phyloP scores from a whole-genome alignment of 169 alveolate genomes.

The Theileria annulata region DNA sequence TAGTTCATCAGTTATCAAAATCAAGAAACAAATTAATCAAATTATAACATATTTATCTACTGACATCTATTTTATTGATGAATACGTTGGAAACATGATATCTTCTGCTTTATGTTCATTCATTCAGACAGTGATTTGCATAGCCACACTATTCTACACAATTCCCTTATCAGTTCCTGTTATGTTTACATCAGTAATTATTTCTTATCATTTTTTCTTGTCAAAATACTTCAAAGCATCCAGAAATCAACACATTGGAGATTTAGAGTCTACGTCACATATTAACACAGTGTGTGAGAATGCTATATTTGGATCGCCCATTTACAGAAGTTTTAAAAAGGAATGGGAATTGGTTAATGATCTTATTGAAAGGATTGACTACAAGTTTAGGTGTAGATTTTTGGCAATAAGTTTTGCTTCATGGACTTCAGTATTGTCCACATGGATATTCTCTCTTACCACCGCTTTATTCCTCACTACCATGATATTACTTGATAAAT shows the following conservation, averaged over 20 bases:
- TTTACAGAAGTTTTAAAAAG: constrained; percentile 46
- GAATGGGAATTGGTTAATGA: constrained; percentile 18
- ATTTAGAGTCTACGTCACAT: constrained; percentile 20
- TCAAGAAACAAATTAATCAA: constrained; percentile 17
- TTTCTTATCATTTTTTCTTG: neutral
- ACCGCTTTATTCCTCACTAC: neutral
- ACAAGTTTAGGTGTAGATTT: constrained; percentile 17
- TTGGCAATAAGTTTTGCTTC: neutral
- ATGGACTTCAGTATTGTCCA: neutral
- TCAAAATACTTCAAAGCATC: constrained; percentile 12
- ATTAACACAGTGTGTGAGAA: constrained; percentile 39
- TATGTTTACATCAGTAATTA: neutral
- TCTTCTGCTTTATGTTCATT: neutral
- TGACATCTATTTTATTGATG: constrained; percentile 41
- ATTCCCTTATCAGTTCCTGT: constrained; percentile 28
- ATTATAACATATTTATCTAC: constrained; percentile 30
- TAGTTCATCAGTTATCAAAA: constrained; percentile 8
- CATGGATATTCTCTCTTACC: neutral
- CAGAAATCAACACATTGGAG: constrained; percentile 20
- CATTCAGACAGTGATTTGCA: neutral
- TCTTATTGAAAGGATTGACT: constrained; percentile 15
- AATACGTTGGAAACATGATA: constrained; percentile 17
- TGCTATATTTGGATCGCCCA: constrained; percentile 44
- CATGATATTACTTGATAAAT: neutral
- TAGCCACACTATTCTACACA: neutral